Base-by-base conservation (phyloP, 805 yeast species). In the Starmerella bombicola region DNA sequence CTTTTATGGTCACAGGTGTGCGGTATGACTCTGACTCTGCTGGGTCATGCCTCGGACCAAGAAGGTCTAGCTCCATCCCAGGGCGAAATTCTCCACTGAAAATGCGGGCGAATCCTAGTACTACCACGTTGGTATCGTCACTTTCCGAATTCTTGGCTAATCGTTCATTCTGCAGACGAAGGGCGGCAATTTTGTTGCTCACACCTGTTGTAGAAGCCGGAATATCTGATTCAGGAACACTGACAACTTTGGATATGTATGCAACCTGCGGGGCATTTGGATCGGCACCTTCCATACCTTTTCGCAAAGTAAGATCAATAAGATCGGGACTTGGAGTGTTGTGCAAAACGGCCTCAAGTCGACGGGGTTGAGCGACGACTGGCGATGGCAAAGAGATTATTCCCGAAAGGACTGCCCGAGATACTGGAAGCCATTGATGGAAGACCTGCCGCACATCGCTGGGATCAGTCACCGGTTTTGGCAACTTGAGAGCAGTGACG, bases 371-470 rank as follows among this genome's bases (percentile, higher is more conserved):
- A 0, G 96, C 81, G 1, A 57, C 65, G 4, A 69, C 53, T 1
- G 98, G 98, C 6, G 93, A 80, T 0, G 96, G 95, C 35, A 91
- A 59, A 46, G 84, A 91, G 24, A 86, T 78, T 4, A 88, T 93
- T 1, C 93, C 76, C 8, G 91, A 68, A 22, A 91, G 62, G 7
- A 88, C 71, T 0, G 97, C 82, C 29, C 81, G 78, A 19, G 96
- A 80, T 4, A 91, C 73, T 1, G 99, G 97, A 18, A 91, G 64
- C 96, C 98, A 91, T 56, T 88, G 96, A 1, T 84, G 74, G 74
- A 88, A 75, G 3, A 91, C 71, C 6, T 74, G 66, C 41, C 68
- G 70, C 16, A 85, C 46, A n/a, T 46, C 43, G 3, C 16, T 13
- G 18, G 15, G 57, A 33, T 84, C 60, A 40, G 64, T 66, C 46